Base-by-base conservation (phyloP, 345 rosid genomes). In the Anacardium occidentale region DNA sequence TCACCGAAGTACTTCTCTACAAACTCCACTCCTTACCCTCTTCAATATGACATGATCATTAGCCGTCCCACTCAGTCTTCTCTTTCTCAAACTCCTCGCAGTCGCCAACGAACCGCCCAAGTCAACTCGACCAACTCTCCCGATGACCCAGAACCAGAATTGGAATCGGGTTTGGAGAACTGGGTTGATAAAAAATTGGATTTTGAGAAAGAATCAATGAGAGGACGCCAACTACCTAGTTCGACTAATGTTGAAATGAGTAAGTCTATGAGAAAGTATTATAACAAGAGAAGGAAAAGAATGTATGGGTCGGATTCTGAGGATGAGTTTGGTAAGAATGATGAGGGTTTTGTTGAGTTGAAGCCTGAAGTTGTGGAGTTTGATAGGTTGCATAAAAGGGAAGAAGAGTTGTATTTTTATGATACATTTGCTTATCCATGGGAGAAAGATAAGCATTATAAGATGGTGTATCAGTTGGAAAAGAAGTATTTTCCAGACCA, bases 361-460 rank as follows among this genome's bases (percentile, higher is more conserved):
- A 85, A 87, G 82, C 97, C 98, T 52, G 85, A 91, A 70, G 91
- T 95, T 29, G 94, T 85, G 44, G 90, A 92, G 51, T 92, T 92
- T 45, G 71, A 84, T 66, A 84, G 94, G 77, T 74, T 92, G 71
- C 98, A 95, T 74, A 83, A 95, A 85, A 89, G 98, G 52, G 97
- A 95, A 75, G 96, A 92, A 82, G 97, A 92, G 69, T 73, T 95
- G 80, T 92, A 89, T 77, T 91, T 95, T 50, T 82, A 90, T 58
- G 97, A 95, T 71, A 45, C 94, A 3, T 91, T 95, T 81, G 89
- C 97, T 47, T 89, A 87, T 77, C 98, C 99, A 0, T 92, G 98
- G 99, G 97, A 92, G 83, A 91, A 91, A 75, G 90, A 91, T 69
- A 89, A 89, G 89, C 99, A 92, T 84, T 95, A 95, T 78, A 92